phyloP scores from a whole-genome alignment of 805 yeast genomes.

The Diddensiella santjacobensis region DNA sequence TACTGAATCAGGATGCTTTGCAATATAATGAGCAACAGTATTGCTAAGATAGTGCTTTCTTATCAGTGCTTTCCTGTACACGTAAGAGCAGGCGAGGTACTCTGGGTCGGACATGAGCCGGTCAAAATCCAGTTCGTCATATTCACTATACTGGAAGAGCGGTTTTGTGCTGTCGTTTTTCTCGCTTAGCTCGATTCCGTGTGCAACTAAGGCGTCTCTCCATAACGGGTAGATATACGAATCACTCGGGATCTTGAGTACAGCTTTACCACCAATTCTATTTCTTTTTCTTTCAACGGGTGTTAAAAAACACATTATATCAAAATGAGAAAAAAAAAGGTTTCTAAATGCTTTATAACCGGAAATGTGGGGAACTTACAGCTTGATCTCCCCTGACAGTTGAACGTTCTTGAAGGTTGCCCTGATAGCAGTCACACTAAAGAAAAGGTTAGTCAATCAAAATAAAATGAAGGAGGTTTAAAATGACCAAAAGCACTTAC shows the following conservation, averaged over 20 bases:
- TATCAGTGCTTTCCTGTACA: slow-evolving; percentile 85
- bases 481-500: slow-evolving; percentile 25
- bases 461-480: not conserved
- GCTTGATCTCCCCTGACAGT: slow-evolving; percentile 52
- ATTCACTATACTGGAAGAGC: slow-evolving; percentile 79
- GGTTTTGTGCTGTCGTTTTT: slow-evolving; percentile 28
- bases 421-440: slow-evolving; percentile 61
- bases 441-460: slow-evolving; percentile 19
- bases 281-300: not conserved
- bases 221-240: slow-evolving; percentile 25
- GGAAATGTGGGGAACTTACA: too few relatives aligned
- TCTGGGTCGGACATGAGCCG: slow-evolving; percentile 42
- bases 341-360: too few relatives aligned
- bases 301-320: slow-evolving; percentile 1
- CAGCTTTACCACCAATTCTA: not conserved
- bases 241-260: slow-evolving; percentile 4
- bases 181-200: slow-evolving; percentile 5
- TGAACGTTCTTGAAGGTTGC: slow-evolving; percentile 66
- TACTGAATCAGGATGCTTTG: slow-evolving; percentile 68
- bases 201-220: slow-evolving; percentile 14
- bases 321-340: not conserved
- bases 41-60: slow-evolving; percentile 87
- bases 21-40: slow-evolving; percentile 68
- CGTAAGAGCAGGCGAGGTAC: slow-evolving; percentile 73
- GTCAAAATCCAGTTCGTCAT: slow-evolving; percentile 83